Evolutionary conservation across 305 asterid genomes (phyloP).

Genomic region (Fraxinus albicans): DNA sequence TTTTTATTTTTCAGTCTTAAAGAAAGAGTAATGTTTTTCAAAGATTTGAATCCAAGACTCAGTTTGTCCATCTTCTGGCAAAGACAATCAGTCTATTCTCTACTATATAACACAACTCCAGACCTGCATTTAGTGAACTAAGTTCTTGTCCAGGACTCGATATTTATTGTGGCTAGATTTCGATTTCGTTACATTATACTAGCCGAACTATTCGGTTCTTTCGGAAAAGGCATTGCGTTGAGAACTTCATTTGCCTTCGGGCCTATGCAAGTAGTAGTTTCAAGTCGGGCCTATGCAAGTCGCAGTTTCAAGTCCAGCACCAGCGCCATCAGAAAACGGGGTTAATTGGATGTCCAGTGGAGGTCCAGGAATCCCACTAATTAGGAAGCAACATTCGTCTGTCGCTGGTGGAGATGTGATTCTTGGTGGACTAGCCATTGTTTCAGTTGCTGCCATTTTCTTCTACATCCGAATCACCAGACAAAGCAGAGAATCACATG

Average conservation of each 20-base stretch:
- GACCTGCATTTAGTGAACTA: not conserved
- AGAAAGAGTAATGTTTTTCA: not conserved
- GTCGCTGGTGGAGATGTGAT: conserved; percentile 41
- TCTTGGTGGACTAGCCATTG: conserved; percentile 41
- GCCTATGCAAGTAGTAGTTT: not conserved
- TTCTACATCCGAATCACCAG: conserved; percentile 46
- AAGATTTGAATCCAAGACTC: conserved; percentile 2
- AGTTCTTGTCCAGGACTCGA: not conserved
- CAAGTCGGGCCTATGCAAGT: conserved; percentile 12
- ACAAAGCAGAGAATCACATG: conserved; percentile 5
- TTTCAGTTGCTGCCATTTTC: conserved; percentile 32
- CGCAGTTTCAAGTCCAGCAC: not conserved
- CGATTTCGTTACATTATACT: conserved; percentile 3
- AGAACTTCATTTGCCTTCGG: conserved; percentile 18
- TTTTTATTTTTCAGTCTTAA: not conserved
- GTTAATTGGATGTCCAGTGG: not conserved
- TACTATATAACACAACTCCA: not conserved
- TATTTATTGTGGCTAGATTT: conserved; percentile 29
- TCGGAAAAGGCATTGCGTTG: not conserved
- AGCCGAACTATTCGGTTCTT: not conserved
- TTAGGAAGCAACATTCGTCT: conserved; percentile 33
- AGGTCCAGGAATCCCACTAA: conserved; percentile 2
- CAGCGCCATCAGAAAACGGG: conserved; percentile 11
- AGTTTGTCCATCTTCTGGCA: conserved; percentile 5
- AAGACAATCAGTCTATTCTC: not conserved